These are phyloP conservation scores for Epichloe gansuensis DNA, from an alignment of 2,329 filamentous ascomycete genomes.

Conservation along the genomic window DNA sequence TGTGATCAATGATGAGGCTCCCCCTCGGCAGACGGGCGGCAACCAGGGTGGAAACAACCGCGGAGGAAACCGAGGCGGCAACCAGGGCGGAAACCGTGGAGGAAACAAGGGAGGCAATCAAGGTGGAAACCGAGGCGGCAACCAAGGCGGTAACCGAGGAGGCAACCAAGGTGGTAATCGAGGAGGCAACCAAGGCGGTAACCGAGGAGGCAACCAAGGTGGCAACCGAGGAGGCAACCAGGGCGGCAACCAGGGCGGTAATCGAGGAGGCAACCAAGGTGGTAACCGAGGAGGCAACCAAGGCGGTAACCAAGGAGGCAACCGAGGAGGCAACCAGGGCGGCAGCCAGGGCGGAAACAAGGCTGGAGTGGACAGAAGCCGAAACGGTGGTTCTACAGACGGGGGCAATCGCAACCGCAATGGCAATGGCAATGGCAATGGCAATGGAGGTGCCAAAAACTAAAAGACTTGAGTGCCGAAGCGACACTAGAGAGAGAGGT, in stretches of 20 bases:
- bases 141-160: not conserved
- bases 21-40: not conserved
- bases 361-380: not conserved
- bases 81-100: conserved; percentile 2
- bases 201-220: not conserved
- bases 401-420: conserved; percentile 5
- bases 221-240: not conserved
- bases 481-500: no score
- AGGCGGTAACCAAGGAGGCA: not conserved
- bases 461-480: no score
- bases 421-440: not conserved
- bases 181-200: not conserved
- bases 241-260: not conserved
- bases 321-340: not conserved
- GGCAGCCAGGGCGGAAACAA: not conserved
- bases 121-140: not conserved
- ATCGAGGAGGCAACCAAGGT: not conserved
- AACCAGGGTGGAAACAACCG: conserved; percentile 6
- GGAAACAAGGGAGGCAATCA: not conserved
- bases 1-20: conserved; percentile 5
- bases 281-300: not conserved
- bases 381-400: not conserved
- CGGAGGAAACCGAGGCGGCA: conserved; percentile 5
- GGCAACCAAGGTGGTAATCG: not conserved
- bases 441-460: not conserved